Conservation (phyloP, 306 rosid genomes). For the Citrullus colocynthis region DNA sequence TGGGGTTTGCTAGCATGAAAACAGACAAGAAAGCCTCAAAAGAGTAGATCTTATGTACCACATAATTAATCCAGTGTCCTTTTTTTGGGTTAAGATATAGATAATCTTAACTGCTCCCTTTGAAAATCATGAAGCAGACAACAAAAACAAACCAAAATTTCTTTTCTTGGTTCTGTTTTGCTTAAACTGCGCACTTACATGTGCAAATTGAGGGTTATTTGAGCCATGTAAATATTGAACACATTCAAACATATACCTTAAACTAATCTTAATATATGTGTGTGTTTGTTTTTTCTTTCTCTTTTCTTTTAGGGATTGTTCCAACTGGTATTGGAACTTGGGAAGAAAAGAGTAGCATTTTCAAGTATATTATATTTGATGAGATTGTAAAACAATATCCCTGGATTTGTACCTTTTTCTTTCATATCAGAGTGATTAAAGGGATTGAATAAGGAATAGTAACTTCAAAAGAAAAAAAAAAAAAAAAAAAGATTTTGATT, state of each 20-base stretch:
- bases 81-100: conserved; percentile 21
- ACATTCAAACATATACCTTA: background rate
- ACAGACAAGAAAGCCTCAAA: conserved; percentile 23
- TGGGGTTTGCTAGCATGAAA: conserved; percentile 75
- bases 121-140: conserved; percentile 83
- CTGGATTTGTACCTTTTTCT: conserved; percentile 9
- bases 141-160: conserved; percentile 30
- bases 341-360: background rate
- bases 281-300: background rate
- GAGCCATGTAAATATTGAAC: background rate
- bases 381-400: conserved; percentile 9
- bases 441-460: conserved; percentile 24
- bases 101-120: conserved; percentile 78
- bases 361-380: conserved; percentile 9
- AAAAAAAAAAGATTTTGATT: conserved; percentile 19
- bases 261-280: background rate
- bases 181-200: conserved; percentile 75
- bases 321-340: conserved; percentile 8
- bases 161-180: conserved; percentile 29
- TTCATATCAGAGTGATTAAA: conserved; percentile 19
- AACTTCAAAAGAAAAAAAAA: conserved; percentile 3
- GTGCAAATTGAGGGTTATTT: conserved; percentile 30
- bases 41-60: conserved; percentile 15
- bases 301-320: conserved; percentile 7
- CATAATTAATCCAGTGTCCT: conserved; percentile 18